These are phyloP conservation scores for Colletotrichum eleusines DNA, from an alignment of 2,329 filamentous ascomycete genomes.

Conservation along the genomic window DNA sequence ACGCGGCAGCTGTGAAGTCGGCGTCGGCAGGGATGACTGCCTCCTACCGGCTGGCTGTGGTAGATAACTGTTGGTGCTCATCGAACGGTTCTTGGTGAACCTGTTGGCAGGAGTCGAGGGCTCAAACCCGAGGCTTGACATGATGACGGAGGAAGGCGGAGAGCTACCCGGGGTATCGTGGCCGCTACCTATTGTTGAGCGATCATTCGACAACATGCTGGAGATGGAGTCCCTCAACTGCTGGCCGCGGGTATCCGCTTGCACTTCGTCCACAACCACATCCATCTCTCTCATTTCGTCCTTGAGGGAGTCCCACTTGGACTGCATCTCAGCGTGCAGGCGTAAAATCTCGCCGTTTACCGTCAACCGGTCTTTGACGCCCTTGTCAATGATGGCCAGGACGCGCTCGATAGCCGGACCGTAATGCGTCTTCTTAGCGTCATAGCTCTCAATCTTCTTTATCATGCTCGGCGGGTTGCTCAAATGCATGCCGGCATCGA, in stretches of 20 bases:
- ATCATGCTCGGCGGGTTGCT: slow-evolving; percentile 76
- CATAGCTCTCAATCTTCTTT: slow-evolving; percentile 93
- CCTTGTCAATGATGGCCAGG: slow-evolving; percentile 91
- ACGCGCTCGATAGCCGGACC: slow-evolving; percentile 93
- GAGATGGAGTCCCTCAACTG: slow-evolving; percentile 93
- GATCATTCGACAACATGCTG: slow-evolving; percentile 87
- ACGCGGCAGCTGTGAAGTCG: slow-evolving; percentile 54
- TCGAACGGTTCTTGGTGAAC: slow-evolving; percentile 60
- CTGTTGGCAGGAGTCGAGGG: slow-evolving; percentile 59
- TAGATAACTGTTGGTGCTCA: slow-evolving; percentile 60
- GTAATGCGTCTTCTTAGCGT: slow-evolving; percentile 95
- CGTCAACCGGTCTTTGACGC: slow-evolving; percentile 94
- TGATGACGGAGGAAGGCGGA: slow-evolving; percentile 71
- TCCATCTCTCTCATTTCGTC: slow-evolving; percentile 84
- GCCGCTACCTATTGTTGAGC: slow-evolving; percentile 76
- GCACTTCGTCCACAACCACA: slow-evolving; percentile 77
- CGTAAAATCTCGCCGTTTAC: slow-evolving; percentile 96
- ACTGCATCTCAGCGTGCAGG: slow-evolving; percentile 85
- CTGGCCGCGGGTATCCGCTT: slow-evolving; percentile 72
- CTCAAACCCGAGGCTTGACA: slow-evolving; percentile 66
- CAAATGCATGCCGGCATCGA: slow-evolving; percentile 80
- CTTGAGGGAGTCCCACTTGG: slow-evolving; percentile 83
- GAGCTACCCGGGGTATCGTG: slow-evolving; percentile 79
- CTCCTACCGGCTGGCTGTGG: slow-evolving; percentile 60
- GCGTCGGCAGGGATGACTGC: slow-evolving; percentile 62